These are phyloP conservation scores for Stylonectria norvegica DNA, from an alignment of 2,329 filamentous ascomycete genomes.

Conservation along the genomic window DNA sequence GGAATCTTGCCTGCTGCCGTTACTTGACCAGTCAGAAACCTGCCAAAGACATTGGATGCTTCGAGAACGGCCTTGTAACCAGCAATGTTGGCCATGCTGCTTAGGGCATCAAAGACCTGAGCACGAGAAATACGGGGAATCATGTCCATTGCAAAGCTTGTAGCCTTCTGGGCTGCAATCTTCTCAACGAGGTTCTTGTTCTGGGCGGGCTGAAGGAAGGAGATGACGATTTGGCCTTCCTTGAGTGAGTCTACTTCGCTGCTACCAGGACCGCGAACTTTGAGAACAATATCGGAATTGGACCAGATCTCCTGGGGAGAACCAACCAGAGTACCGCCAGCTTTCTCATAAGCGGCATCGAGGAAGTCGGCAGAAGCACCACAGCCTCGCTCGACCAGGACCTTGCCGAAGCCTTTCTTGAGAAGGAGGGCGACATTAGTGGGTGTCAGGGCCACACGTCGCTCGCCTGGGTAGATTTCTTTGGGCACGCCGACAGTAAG, in stretches of 20 bases:
- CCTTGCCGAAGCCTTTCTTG: constrained; percentile 77
- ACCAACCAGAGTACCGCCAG: constrained; percentile 75
- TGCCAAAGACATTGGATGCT: constrained; percentile 83
- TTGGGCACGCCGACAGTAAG: constrained; percentile 76
- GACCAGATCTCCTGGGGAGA: constrained; percentile 65
- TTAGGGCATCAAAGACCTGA: constrained; percentile 83
- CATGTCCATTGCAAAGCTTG: constrained; percentile 88
- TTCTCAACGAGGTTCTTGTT: constrained; percentile 73
- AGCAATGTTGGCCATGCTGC: constrained; percentile 92
- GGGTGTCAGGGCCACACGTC: constrained; percentile 79
- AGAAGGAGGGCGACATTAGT: constrained; percentile 77
- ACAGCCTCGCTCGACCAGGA: constrained; percentile 79
- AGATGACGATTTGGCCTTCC: constrained; percentile 71
- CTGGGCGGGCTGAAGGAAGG: constrained; percentile 78
- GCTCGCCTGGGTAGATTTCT: constrained; percentile 75
- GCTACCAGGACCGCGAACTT: constrained; percentile 72
- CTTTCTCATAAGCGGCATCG: constrained; percentile 72
- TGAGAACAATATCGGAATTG: constrained; percentile 74
- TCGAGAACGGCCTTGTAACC: constrained; percentile 91
- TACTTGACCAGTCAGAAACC: constrained; percentile 84
- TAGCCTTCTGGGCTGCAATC: constrained; percentile 67
- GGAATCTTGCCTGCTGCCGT: constrained; percentile 89
- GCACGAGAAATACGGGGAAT: constrained; percentile 86
- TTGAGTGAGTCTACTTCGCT: constrained; percentile 67
- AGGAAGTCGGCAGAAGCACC: constrained; percentile 73